These are phyloP conservation scores for Chenopodium berlandieri DNA, from an alignment of 148 eudicot species.

Conservation along the genomic window DNA sequence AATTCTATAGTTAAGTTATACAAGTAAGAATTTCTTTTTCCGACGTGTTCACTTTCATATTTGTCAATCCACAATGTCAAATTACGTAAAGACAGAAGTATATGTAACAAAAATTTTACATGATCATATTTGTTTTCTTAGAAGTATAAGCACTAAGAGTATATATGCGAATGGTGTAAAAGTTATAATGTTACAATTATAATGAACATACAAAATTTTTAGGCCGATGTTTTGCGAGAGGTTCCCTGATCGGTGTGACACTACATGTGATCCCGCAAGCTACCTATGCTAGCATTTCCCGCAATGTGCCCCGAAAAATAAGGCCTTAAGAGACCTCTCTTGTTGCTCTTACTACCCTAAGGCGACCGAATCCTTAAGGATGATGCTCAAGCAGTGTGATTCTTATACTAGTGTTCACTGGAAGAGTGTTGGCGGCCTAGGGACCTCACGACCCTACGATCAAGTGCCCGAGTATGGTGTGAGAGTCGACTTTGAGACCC, in stretches of 20 bases:
- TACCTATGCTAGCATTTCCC: slow-evolving; percentile 80
- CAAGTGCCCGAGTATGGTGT: slow-evolving; percentile 86
- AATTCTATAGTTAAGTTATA: too few relatives aligned
- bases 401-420: slow-evolving; percentile 75
- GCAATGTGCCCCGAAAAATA: slow-evolving; percentile 37
- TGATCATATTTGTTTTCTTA: too few relatives aligned
- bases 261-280: slow-evolving; percentile 75
- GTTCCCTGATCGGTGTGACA: slow-evolving; percentile 72
- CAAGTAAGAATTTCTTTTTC: too few relatives aligned
- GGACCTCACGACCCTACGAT: slow-evolving; percentile 35
- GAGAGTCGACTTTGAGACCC: slow-evolving; percentile 78
- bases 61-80: too few relatives aligned
- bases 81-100: too few relatives aligned
- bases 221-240: slow-evolving; percentile 75
- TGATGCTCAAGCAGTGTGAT: slow-evolving; percentile 74
- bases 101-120: too few relatives aligned
- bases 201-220: neutral
- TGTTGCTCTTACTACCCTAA: slow-evolving; percentile 92
- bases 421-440: slow-evolving; percentile 56
- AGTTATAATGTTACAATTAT: too few relatives aligned
- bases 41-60: too few relatives aligned
- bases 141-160: too few relatives aligned
- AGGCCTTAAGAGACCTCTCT: slow-evolving; percentile 29
- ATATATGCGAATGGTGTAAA: too few relatives aligned
- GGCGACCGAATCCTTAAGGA: slow-evolving; percentile 71